A percentile compares a stretch with the other conserved stretches of the same genome.
phyloP scores from a whole-genome alignment of 2,329 filamentous ascomycete species.

The Dactylellina cionopaga region DNA sequence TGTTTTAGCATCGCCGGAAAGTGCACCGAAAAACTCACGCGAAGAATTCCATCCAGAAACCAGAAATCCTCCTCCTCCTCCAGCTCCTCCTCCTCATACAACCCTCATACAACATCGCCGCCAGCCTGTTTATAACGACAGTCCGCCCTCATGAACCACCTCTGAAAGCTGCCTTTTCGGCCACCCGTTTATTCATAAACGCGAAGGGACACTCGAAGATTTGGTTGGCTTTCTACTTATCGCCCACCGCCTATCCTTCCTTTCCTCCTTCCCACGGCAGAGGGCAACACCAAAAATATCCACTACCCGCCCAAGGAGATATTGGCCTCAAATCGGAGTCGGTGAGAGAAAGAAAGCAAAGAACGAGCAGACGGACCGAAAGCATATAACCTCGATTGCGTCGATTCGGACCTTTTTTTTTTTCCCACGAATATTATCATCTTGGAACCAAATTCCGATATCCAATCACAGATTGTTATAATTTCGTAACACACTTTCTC shows the following conservation, averaged over 20 bases:
- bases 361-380: neutral
- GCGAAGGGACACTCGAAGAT: conserved; percentile 38
- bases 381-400: neutral
- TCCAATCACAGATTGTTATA: neutral
- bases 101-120: neutral
- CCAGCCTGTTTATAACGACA: neutral
- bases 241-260: conserved; percentile 9
- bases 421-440: no score
- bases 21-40: conserved; percentile 29
- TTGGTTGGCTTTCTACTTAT: conserved; percentile 13
- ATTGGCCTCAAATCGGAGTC: no score
- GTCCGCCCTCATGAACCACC: conserved; percentile 47
- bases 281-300: conserved; percentile 37
- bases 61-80: no score
- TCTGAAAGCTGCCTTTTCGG: conserved; percentile 36
- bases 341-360: neutral
- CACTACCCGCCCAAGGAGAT: conserved; percentile 6
- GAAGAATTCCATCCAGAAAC: conserved; percentile 42
- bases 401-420: no score
- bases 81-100: no score
- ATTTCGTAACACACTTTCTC: no score
- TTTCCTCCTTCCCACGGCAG: conserved; percentile 32
- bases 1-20: no score
- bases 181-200: conserved; percentile 51
- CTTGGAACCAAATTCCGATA: no score